These are phyloP conservation scores for Xylariales sp. DNA, from an alignment of 2,329 filamentous ascomycete species.

Conservation along the genomic window DNA sequence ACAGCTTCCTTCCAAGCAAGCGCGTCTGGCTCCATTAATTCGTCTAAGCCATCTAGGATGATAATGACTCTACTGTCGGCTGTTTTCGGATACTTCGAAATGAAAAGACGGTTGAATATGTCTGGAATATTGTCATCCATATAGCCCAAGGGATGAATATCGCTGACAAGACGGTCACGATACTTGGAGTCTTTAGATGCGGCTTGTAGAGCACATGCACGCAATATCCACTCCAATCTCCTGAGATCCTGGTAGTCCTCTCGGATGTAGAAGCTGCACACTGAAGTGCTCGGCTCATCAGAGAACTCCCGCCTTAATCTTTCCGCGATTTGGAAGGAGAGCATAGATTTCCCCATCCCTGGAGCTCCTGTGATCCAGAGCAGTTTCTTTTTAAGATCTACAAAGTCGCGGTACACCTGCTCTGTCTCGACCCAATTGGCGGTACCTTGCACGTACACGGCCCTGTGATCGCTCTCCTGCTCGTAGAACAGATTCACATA, in stretches of 20 bases:
- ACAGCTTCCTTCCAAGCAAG: not conserved
- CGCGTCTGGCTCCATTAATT: not conserved
- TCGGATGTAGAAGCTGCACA: constrained; percentile 1
- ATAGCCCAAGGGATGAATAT: not conserved
- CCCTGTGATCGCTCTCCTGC: not conserved
- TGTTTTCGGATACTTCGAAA: not conserved
- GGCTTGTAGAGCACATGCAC: not conserved
- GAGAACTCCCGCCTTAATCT: not conserved
- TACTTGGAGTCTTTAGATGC: not conserved
- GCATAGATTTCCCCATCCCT: constrained; percentile 5
- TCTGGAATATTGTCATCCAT: not conserved
- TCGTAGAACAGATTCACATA: not conserved
- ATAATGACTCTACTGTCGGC: not conserved
- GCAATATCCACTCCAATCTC: not conserved
- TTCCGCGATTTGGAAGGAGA: not conserved
- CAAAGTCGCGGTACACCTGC: not conserved
- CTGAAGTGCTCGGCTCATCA: not conserved
- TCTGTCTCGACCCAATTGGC: constrained; percentile 1
- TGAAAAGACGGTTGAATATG: not conserved
- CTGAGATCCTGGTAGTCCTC: not conserved
- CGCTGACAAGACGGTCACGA: not conserved
- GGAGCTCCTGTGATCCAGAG: not conserved
- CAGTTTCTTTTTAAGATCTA: not conserved
- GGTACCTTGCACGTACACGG: not conserved
- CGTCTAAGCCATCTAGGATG: constrained; percentile 4